These are phyloP conservation scores for Xylariales sp. DNA, from an alignment of 2,329 filamentous ascomycete species.

Conservation along the genomic window DNA sequence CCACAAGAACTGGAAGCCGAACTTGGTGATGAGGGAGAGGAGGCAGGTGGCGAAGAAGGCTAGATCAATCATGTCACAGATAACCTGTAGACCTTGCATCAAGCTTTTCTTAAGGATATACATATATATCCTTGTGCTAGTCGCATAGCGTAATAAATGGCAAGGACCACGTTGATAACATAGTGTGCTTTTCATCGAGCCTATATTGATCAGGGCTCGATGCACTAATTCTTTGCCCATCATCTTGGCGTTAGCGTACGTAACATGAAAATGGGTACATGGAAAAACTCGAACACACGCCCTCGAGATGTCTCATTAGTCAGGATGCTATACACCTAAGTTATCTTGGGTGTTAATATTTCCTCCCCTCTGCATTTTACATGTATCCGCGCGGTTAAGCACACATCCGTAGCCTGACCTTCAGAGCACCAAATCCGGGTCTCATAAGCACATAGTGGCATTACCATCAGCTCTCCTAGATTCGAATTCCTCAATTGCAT, in stretches of 20 bases:
- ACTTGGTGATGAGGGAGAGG: constrained; percentile 64
- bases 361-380: neutral
- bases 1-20: constrained; percentile 56
- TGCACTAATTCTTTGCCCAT: neutral
- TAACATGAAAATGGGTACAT: no score
- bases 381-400: neutral
- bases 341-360: neutral
- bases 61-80: constrained; percentile 24
- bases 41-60: constrained; percentile 60
- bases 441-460: neutral
- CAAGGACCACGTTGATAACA: neutral
- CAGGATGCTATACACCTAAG: neutral
- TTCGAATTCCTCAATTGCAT: no score
- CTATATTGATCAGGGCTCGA: neutral
- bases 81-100: neutral
- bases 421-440: neutral
- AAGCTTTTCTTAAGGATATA: neutral
- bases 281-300: neutral
- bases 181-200: neutral
- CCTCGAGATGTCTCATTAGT: neutral
- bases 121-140: neutral
- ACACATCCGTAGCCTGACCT: neutral
- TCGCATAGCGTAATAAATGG: neutral
- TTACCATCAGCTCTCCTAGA: neutral
- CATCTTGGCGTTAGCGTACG: neutral